Base-by-base conservation (phyloP, 2,329 filamentous ascomycete species). In the Camillea tinctor region DNA sequence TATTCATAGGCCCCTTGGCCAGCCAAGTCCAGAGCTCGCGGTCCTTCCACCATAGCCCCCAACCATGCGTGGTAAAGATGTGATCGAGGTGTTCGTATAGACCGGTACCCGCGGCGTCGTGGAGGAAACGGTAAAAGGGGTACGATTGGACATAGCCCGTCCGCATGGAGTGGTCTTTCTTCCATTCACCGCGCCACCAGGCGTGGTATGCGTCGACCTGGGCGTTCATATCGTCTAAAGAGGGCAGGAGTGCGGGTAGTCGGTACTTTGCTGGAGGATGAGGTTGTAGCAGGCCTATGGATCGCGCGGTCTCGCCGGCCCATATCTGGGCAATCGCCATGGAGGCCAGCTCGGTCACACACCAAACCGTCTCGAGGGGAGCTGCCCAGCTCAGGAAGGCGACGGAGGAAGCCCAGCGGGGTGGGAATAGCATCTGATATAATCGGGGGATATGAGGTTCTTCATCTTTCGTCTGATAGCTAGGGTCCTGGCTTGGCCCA, bases 261-360 rank as follows among this genome's bases (percentile, higher is more conserved):
- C 55, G 61, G 49, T 64, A 54, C 22, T 48, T 55, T 13, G 54
- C 40, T 19, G 20, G 15, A 1, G 13, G 15, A 49, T 55, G 48
- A 22, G 8, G 51, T 19, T 51, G 52, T 30, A 6, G 54, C 8
- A 54, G 17, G 20, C 30, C 58, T 30, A 50, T 15, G 11, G 36
- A 30, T 49, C 21, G 58, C 1, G 36, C 57, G 4, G 60, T 61
- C 50, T 62, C 65, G 30, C 60, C 66, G 24, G 60, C 61, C 60
- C 61, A 65, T 4, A 56, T 65, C 64, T 58, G 76, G 76, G 11
- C 78, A 75, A 22, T 71, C 77, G 20, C 71, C 76, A 53, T 79
- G 77, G 64, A 73, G 77, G 60, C 78, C 65, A 22, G 60, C 21
- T 68, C 66, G 19, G 58, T 58, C 1, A 68, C 58, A 52, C 61